Conservation (phyloP, 23 red algal genomes). For the Gracilaria gracilis region DNA sequence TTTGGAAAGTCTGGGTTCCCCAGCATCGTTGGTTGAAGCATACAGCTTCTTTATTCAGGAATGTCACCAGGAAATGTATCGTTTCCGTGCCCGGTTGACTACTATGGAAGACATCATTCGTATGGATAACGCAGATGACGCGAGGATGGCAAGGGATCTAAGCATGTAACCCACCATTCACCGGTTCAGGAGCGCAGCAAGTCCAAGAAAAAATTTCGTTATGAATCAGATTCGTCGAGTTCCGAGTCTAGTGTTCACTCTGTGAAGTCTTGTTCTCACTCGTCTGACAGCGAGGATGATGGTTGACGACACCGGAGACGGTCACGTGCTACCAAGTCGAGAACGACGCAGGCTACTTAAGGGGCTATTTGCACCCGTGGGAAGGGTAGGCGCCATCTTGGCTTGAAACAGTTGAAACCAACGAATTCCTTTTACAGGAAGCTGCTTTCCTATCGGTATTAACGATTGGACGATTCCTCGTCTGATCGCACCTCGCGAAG, state of each 20-base stretch:
- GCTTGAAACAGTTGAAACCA: neutral
- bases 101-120: neutral
- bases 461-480: neutral
- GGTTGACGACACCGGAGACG: neutral
- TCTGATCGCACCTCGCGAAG: neutral
- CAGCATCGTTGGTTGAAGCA: neutral
- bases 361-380: neutral
- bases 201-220: neutral
- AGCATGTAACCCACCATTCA: neutral
- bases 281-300: neutral
- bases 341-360: neutral
- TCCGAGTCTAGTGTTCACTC: neutral
- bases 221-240: neutral
- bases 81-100: neutral
- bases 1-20: neutral
- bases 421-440: neutral
- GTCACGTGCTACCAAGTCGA: neutral
- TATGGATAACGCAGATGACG: neutral
- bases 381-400: constrained; percentile 4
- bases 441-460: neutral
- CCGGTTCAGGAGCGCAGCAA: neutral
- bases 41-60: neutral
- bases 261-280: neutral
- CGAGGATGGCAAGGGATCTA: neutral
- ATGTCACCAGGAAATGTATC: neutral